Evolutionary conservation across 192 early-diverging fungal species (phyloP).

Genomic region (Coemansia pectinata): DNA sequence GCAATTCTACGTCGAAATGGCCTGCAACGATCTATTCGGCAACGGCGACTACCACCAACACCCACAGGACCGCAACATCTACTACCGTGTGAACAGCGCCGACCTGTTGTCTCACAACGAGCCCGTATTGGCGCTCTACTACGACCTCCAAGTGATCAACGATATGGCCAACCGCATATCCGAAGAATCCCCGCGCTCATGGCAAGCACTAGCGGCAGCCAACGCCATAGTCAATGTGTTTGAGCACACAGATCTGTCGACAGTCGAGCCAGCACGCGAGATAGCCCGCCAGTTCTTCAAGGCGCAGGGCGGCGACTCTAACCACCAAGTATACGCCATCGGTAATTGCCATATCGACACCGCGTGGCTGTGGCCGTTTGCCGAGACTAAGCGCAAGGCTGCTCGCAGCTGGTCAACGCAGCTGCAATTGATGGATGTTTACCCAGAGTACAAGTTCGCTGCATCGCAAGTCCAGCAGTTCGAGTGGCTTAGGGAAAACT

Average conservation of each 20-base stretch:
- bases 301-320: conserved; percentile 58
- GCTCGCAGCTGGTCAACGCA: conserved; percentile 81
- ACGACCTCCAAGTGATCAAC: conserved; percentile 79
- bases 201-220: conserved; percentile 79
- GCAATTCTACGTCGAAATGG: conserved; percentile 85
- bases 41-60: conserved; percentile 60
- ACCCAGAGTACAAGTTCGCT: conserved; percentile 86
- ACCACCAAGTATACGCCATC: conserved; percentile 81
- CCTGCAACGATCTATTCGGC: conserved; percentile 93
- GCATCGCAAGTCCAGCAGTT: conserved; percentile 96
- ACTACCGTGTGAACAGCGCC: conserved; percentile 63
- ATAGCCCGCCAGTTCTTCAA: conserved; percentile 68
- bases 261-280: conserved; percentile 39
- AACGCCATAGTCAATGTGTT: conserved; percentile 81
- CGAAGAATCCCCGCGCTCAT: conserved; percentile 63
- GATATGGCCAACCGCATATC: conserved; percentile 78
- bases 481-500: conserved; percentile 83
- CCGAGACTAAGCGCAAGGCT: conserved; percentile 92
- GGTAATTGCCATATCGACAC: conserved; percentile 91
- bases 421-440: conserved; percentile 78
- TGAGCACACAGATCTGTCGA: conserved; percentile 52
- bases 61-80: conserved; percentile 69
- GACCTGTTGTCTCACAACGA: conserved; percentile 74
- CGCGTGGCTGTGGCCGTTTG: conserved; percentile 96
- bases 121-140: conserved; percentile 66